Percentiles rank a stretch among this genome's conserved stretches.
These are phyloP conservation scores for Diplotaxis tenuifolia DNA, from an alignment of 345 rosid genomes.

Conservation along the genomic window DNA sequence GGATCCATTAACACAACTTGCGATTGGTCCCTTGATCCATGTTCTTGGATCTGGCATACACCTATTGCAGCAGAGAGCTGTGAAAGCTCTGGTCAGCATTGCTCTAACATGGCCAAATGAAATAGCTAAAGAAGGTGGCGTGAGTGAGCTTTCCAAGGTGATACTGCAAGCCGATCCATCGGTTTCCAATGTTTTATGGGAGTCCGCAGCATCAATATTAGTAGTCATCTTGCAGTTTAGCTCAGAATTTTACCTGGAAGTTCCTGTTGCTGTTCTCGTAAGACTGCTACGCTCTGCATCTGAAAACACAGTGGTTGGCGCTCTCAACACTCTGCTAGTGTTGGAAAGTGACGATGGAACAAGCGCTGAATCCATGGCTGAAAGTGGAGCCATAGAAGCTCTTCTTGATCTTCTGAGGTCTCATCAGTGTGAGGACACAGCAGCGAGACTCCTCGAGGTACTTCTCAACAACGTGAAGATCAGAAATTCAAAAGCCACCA, in stretches of 20 bases:
- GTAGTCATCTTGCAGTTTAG: conserved; percentile 86
- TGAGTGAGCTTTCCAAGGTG: conserved; percentile 82
- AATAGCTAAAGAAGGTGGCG: conserved; percentile 96
- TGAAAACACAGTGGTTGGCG: conserved; percentile 80
- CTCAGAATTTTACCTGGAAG: conserved; percentile 92
- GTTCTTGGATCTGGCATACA: conserved; percentile 87
- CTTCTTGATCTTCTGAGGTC: conserved; percentile 88
- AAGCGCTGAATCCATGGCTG: conserved; percentile 98
- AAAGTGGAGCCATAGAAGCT: conserved; percentile 97
- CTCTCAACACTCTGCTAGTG: conserved; percentile 90
- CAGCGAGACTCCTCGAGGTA: conserved; percentile 91
- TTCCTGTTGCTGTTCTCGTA: conserved; percentile 92
- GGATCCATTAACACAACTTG: conserved; percentile 75
- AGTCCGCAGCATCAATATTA: conserved; percentile 87
- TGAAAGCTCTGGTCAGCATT: conserved; percentile 92
- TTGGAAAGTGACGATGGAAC: conserved; percentile 94
- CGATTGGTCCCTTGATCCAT: conserved; percentile 78
- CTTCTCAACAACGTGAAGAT: conserved; percentile 94
- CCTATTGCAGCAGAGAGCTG: conserved; percentile 93
- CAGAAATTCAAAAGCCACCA: conserved; percentile 87
- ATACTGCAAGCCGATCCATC: conserved; percentile 92
- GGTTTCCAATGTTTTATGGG: conserved; percentile 88
- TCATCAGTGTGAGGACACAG: conserved; percentile 95
- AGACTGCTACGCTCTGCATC: conserved; percentile 82
- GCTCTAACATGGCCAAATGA: conserved; percentile 89